A percentile compares a stretch with the other conserved stretches of the same genome.
Conservation (phyloP, 257 asterid species). For the Cynanchum wilfordii region DNA sequence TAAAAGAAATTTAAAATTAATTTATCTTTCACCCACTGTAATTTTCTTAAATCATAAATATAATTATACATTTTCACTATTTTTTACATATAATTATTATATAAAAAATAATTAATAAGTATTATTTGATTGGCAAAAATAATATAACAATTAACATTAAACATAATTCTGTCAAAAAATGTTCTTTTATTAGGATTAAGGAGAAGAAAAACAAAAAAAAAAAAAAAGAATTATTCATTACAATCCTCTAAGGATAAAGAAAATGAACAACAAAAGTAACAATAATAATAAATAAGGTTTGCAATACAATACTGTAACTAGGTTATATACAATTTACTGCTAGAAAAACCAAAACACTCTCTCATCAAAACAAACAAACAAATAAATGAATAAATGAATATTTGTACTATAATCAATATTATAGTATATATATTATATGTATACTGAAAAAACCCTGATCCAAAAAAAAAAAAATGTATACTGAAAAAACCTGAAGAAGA, state of each 20-base stretch:
- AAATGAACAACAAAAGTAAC: not conserved
- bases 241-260: slow-evolving; percentile 1
- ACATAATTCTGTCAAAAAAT: not conserved
- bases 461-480: no score
- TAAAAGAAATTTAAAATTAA: no score
- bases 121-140: no score
- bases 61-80: no score
- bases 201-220: slow-evolving; percentile 1
- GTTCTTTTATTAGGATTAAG: not conserved
- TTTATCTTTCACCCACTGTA: no score
- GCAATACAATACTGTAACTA: not conserved
- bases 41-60: no score
- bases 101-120: no score
- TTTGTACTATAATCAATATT: not conserved
- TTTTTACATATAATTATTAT: no score
- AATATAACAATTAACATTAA: no score
- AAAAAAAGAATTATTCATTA: slow-evolving; percentile 13
- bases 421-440: not conserved
- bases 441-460: not conserved
- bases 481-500: not conserved
- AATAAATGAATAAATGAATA: slow-evolving; percentile 29
- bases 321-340: slow-evolving; percentile 19
- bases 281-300: not conserved
- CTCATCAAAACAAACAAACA: slow-evolving; percentile 14
- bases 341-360: not conserved